phyloP scores from a whole-genome alignment of 768 basidiomycete genomes.

The Hericium erinaceus region DNA sequence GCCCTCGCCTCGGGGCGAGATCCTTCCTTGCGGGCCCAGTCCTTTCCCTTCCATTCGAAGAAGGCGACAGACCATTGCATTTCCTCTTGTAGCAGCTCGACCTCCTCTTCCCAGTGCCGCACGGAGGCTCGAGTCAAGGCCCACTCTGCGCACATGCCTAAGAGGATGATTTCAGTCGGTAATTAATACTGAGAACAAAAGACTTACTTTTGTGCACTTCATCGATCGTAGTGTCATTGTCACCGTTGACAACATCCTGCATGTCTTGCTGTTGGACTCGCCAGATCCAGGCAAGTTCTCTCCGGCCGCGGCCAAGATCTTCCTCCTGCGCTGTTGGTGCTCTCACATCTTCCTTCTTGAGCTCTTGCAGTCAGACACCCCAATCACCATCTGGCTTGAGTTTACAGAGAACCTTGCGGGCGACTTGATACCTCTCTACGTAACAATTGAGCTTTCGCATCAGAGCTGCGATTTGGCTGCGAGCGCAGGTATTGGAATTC shows the following conservation, averaged over 20 bases:
- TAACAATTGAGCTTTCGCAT: too few relatives aligned
- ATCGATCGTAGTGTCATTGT: neutral
- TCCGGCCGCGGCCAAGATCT: neutral
- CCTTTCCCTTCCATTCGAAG: conserved; percentile 11
- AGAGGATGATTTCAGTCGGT: neutral
- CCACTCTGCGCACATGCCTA: conserved; percentile 10
- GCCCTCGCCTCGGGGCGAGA: neutral
- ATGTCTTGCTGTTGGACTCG: neutral
- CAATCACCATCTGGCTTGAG: neutral
- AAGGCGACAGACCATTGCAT: conserved; percentile 18
- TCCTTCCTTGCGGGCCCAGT: conserved; percentile 1
- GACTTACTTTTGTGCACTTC: neutral
- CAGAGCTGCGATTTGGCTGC: neutral
- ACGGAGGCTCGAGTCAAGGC: conserved; percentile 1
- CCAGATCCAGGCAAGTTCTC: neutral
- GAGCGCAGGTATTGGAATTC: neutral
- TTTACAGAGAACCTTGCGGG: too few relatives aligned
- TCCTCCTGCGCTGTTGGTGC: neutral
- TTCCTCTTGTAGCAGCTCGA: conserved; percentile 15
- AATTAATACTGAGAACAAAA: neutral
- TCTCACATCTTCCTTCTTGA: neutral
- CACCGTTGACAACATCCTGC: neutral
- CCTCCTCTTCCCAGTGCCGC: conserved; percentile 9
- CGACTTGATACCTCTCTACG: too few relatives aligned
- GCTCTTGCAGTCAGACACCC: neutral